These are phyloP conservation scores for Citrus glauca DNA, from an alignment of 345 rosid species.

Conservation along the genomic window DNA sequence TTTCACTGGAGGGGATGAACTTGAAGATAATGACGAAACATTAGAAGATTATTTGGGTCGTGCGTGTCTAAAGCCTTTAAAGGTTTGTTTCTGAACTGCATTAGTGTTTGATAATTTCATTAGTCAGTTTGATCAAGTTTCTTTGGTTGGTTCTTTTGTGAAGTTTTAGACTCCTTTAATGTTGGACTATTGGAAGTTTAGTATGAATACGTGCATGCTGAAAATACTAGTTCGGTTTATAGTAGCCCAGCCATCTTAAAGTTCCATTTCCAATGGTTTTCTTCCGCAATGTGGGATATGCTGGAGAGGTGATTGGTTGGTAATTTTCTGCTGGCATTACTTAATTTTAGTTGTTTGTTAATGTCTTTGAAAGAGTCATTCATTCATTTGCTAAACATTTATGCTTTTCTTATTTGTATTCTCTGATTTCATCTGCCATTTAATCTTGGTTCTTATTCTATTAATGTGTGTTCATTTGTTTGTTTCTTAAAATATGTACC, in stretches of 20 bases:
- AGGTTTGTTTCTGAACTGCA: slow-evolving; percentile 40
- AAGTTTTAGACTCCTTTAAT: neutral
- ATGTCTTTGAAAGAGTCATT: neutral
- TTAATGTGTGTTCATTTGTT: neutral
- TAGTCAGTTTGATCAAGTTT: neutral
- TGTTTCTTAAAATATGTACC: too few species aligned
- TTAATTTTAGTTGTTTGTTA: neutral
- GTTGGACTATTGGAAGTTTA: neutral
- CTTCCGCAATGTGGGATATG: too few species aligned
- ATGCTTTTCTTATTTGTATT: too few species aligned
- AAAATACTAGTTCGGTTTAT: too few species aligned
- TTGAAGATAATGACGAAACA: slow-evolving; percentile 75
- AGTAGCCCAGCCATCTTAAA: neutral
- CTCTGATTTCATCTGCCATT: too few species aligned
- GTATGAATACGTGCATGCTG: neutral
- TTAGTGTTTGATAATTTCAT: neutral
- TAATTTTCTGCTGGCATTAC: neutral
- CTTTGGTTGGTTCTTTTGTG: neutral
- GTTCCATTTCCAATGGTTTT: neutral
- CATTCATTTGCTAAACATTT: too few species aligned
- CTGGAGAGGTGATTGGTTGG: neutral
- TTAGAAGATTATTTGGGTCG: slow-evolving; percentile 69
- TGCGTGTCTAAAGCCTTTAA: slow-evolving; percentile 64
- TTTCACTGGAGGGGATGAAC: slow-evolving; percentile 90
- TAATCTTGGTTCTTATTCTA: neutral